Conservation (phyloP, 140 eudicot genomes). For the Cichorium intybus region DNA sequence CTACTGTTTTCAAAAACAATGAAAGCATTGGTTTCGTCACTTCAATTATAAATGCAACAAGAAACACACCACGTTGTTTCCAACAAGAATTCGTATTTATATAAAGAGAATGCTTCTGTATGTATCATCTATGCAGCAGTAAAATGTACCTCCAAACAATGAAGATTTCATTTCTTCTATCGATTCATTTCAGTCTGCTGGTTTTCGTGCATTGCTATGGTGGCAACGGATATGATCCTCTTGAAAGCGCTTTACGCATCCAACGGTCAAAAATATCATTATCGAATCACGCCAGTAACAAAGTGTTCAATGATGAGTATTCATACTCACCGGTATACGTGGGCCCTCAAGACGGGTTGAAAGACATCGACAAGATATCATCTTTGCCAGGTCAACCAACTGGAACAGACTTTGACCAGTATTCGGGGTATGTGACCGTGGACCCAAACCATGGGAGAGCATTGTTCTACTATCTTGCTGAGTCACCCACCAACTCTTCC, state of each 20-base stretch:
- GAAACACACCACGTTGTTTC: background rate
- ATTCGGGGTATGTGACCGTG: slow-evolving; percentile 31
- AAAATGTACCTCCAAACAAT: background rate
- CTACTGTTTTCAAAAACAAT: background rate
- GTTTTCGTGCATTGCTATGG: slow-evolving; percentile 31
- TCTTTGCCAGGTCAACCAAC: slow-evolving; percentile 25
- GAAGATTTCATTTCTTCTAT: slow-evolving; percentile 14
- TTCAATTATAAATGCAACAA: background rate
- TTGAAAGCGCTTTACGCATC: slow-evolving; percentile 16
- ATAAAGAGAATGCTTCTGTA: background rate
- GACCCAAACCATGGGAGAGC: slow-evolving; percentile 21
- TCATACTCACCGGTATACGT: slow-evolving; percentile 14
- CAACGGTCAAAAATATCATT: slow-evolving; percentile 12
- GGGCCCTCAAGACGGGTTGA: slow-evolving; percentile 27
- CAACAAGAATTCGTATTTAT: background rate
- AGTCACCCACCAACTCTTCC: slow-evolving; percentile 23
- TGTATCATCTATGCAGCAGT: background rate
- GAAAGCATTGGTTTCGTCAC: background rate
- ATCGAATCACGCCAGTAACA: background rate
- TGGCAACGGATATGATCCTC: slow-evolving; percentile 33
- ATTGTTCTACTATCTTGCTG: slow-evolving; percentile 25
- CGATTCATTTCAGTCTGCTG: slow-evolving; percentile 19
- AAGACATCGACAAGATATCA: slow-evolving; percentile 19
- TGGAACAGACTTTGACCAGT: slow-evolving; percentile 23
- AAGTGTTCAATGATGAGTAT: background rate